Evolutionary conservation across 331 rosid species (phyloP).

Genomic region (Prunus yedoensis): DNA sequence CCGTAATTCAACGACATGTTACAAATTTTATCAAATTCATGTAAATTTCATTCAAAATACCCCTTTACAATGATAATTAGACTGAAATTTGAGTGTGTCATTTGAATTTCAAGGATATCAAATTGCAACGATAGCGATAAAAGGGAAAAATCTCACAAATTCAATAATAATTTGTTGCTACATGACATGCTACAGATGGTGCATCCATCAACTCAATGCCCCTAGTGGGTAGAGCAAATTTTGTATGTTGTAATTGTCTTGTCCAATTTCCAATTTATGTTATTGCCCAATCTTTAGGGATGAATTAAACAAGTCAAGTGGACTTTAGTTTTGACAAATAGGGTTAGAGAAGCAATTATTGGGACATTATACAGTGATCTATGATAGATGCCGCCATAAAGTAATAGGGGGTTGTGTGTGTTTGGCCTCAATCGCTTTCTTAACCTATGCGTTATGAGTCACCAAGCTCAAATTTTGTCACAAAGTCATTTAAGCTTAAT

Average conservation of each 20-base stretch:
- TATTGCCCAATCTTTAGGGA: background rate
- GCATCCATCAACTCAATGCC: background rate
- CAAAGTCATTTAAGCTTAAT: slow-evolving; percentile 14
- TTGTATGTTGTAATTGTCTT: background rate
- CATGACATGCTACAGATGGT: no score
- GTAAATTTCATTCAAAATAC: no score
- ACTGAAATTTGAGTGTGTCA: no score
- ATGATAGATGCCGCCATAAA: background rate
- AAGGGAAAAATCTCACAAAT: no score
- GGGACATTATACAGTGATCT: slow-evolving; percentile 7
- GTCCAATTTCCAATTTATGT: background rate
- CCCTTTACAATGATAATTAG: no score
- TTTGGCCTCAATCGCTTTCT: slow-evolving; percentile 10
- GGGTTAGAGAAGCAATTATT: background rate
- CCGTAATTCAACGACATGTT: no score
- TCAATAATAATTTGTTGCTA: no score
- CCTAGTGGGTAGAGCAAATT: background rate
- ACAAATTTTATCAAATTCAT: no score
- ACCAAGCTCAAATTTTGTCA: background rate
- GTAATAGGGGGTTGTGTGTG: background rate
- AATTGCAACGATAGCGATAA: no score
- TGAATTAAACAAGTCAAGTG: background rate
- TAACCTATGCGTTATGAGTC: background rate
- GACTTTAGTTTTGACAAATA: background rate
- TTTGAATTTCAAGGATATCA: no score